Evolutionary conservation across 495 filamentous ascomycete species (phyloP).

Genomic region (Penicillium pulvis): DNA sequence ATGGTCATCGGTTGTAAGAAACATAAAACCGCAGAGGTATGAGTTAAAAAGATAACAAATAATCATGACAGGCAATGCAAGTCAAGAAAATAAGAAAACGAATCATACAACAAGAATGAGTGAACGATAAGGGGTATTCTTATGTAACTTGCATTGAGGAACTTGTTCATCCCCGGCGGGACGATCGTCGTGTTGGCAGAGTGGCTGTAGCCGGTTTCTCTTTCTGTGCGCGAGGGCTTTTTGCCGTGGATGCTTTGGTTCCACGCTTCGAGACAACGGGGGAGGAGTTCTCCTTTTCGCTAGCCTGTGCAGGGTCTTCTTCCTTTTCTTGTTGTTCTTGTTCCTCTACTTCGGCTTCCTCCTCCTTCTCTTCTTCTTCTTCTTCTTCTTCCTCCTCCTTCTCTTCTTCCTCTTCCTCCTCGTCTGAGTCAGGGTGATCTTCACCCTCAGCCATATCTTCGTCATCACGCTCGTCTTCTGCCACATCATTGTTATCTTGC

Average conservation of each 20-base stretch:
- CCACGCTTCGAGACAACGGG: slow-evolving; percentile 28
- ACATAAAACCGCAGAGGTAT: slow-evolving; percentile 4
- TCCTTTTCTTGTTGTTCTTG: slow-evolving; percentile 31
- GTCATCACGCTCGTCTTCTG: slow-evolving; percentile 31
- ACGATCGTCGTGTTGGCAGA: slow-evolving; percentile 44
- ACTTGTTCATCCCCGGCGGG: slow-evolving; percentile 35
- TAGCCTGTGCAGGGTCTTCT: slow-evolving; percentile 25
- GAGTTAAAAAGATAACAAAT: slow-evolving; percentile 10
- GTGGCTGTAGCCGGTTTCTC: slow-evolving; percentile 23
- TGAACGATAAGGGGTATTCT: slow-evolving; percentile 3
- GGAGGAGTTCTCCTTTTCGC: slow-evolving; percentile 29
- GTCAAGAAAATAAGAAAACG: slow-evolving; percentile 11
- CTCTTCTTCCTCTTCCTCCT: slow-evolving; percentile 19
- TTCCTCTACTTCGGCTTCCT: slow-evolving; percentile 29
- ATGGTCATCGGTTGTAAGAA: slow-evolving; percentile 24
- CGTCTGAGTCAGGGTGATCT: slow-evolving; percentile 12
- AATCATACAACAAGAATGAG: slow-evolving; percentile 2
- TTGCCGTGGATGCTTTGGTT: slow-evolving; percentile 18
- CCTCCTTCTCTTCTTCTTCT: slow-evolving; percentile 24
- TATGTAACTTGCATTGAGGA: not conserved
- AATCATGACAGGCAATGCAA: slow-evolving; percentile 2
- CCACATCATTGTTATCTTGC: slow-evolving; percentile 32
- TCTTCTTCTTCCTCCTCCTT: slow-evolving; percentile 23
- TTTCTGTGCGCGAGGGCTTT: slow-evolving; percentile 8
- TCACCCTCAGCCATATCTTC: slow-evolving; percentile 30